Evolutionary conservation across 352 stramenopile genomes (phyloP), one percentile per base, ranked within the genome.

Genomic region (Globisporangium canariense): DNA sequence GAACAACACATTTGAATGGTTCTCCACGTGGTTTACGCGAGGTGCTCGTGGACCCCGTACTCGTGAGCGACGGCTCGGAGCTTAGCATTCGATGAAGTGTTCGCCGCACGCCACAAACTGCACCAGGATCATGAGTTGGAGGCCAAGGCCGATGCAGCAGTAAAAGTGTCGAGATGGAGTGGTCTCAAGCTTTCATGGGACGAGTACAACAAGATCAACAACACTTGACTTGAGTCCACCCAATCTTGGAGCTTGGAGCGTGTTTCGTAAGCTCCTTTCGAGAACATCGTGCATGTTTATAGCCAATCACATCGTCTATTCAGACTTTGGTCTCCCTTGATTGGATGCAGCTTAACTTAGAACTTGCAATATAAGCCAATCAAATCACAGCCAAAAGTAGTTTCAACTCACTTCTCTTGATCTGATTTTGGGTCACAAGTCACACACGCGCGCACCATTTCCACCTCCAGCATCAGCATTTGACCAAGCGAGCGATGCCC

Each of bases 21-120:
- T 81, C 32, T 91, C 86, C 34, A 94, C 85, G 20, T 91, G 82
- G 70, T 96, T 87, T 71, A 25, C 80, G 87, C 43, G 86, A 91
- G 76, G 60, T 61, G 1, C 73, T 96, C 3, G 78, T 75, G 3
- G 81, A 94, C 18, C 85, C 87, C 0, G 83, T 96, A 34, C 83
- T 94, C 56, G 83, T 81, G 2, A 91, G 66, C 49, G 87, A 96
- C 62, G 83, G 82, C 57, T 77, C 80, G 7, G 82, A 90, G 60
- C 74, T 96, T 16, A 96, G 94, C 66, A 87, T 94, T 25, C 22
- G 22, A 25, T 25, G 22, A 1, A 25, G 22, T 25, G 22, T 25
- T 25, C 22, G 22, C 22, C 22, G 22, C 22, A 25, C 22, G 22
- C 22, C 22, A 25, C 22, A 25, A 25, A 25, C 22, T 25, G 22